Evolutionary conservation across 2,329 filamentous ascomycete genomes (phyloP).

Genomic region (Verticillium dahliae): DNA sequence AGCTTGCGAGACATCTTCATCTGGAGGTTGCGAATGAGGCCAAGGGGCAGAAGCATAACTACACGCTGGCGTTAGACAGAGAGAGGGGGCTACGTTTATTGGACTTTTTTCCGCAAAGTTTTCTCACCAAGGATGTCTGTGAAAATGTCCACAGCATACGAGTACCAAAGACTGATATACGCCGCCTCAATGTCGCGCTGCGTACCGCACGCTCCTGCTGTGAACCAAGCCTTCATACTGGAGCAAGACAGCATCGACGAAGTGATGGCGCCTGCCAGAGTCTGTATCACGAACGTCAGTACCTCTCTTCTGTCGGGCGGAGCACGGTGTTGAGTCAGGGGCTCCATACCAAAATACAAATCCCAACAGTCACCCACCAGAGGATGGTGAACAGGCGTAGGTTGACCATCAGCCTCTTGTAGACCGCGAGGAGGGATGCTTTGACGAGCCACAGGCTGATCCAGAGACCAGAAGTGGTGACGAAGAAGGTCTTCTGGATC

Average conservation of each 20-base stretch:
- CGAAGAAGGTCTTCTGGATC: constrained; percentile 9
- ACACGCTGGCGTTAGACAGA: not conserved
- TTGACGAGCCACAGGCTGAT: constrained; percentile 11
- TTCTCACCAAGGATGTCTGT: constrained; percentile 9
- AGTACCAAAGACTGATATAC: constrained; percentile 11
- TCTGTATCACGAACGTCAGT: constrained; percentile 1
- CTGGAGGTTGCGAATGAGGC: constrained; percentile 7
- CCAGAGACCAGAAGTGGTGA: constrained; percentile 9
- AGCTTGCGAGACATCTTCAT: constrained; percentile 9
- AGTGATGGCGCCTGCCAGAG: constrained; percentile 8
- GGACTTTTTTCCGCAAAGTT: not conserved
- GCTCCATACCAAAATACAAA: constrained; percentile 6
- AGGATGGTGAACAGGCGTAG: constrained; percentile 4
- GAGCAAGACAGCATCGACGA: constrained; percentile 11
- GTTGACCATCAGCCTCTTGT: constrained; percentile 7
- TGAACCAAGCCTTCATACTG: constrained; percentile 11
- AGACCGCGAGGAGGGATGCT: constrained; percentile 7
- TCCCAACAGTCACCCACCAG: constrained; percentile 9
- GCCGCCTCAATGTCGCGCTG: constrained; percentile 7
- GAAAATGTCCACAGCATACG: constrained; percentile 8
- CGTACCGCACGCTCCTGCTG: constrained; percentile 6
- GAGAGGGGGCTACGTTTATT: not conserved
- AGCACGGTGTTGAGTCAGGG: not conserved
- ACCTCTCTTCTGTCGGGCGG: not conserved
- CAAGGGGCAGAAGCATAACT: constrained; percentile 10